Evolutionary conservation across 202 grass and related monocot species (phyloP), one percentile per base, ranked within the genome.

Genomic region (Musa balbisiana): DNA sequence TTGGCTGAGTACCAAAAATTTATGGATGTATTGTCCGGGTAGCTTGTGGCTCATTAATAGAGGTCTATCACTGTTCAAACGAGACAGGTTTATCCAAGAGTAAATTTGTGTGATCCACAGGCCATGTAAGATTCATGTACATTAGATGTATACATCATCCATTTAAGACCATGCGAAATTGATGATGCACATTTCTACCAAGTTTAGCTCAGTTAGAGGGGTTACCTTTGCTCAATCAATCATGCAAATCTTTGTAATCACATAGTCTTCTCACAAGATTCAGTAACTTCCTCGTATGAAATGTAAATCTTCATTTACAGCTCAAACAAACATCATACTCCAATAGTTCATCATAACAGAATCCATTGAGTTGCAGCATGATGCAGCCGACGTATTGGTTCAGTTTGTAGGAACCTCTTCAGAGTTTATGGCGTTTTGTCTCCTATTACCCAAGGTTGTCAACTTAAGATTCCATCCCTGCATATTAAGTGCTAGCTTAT

Each of bases 401-500:
- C 67, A 70, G 16, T 70, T 50, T 70, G 17, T 19, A 50, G 67
- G 67, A n/a, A 50, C 67, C 43, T 50, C 67, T 70, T 2, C 14
- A 3, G 49, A 51, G 8, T 73, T 19, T 0, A 16, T 16, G 71
- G 52, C 8, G 2, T 63, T 53, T 1, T 52, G 43, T 24, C n/a
- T 52, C 11, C 49, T 27, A 27, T 26, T 53, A n/a, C 60, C 43
- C 49, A 65, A 66, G 33, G 60, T 64, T 60, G 66, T 53, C 29
- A 52, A 53, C 60, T 64, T 66, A 62, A 19, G 75, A 19, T 77
- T 77, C 49, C 43, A 52, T 64, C 22, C n/a, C 50, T 12, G 59
- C 12, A 53, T 60, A 5, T 43, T 14, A 53, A 51, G 59, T 14
- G 49, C 11, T 26, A 77, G 12, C n/a, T 52, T 65, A 10, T 51